Conservation (phyloP, 106 monocot genomes). For the Dendrobium chrysotoxum region DNA sequence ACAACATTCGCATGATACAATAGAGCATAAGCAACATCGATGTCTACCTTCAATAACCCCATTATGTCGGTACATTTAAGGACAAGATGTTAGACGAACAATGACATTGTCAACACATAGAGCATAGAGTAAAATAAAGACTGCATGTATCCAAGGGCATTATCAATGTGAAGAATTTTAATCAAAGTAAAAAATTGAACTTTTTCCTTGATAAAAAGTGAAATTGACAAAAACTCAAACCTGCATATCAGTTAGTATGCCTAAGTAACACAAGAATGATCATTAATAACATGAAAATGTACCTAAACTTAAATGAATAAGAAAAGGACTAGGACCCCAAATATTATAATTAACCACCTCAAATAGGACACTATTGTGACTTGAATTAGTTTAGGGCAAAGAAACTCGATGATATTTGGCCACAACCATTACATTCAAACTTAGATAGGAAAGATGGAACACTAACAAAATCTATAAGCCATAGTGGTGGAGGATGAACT, state of each 20-base stretch:
- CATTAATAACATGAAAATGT: not conserved
- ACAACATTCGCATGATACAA: no score
- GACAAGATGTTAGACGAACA: not conserved
- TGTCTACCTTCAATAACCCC: no score
- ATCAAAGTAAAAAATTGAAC: not conserved
- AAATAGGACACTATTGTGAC: not conserved
- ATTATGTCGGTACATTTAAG: no score
- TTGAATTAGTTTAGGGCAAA: not conserved
- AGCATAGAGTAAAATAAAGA: not conserved
- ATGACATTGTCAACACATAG: not conserved
- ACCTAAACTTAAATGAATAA: not conserved
- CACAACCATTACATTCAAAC: not conserved
- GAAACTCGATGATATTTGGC: not conserved
- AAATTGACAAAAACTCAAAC: no score
- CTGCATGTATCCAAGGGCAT: not conserved
- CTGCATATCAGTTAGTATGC: not conserved
- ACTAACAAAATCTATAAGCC: no score
- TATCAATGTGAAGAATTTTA: not conserved
- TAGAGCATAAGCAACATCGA: no score
- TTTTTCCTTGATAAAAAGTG: no score
- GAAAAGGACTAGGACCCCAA: not conserved
- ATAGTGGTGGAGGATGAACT: not conserved
- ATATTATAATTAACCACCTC: not conserved
- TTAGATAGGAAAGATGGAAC: no score
- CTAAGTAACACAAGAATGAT: not conserved